Evolutionary conservation across 176 grass and related monocot species (phyloP).

Genomic region (Miscanthus lutarioriparius): DNA sequence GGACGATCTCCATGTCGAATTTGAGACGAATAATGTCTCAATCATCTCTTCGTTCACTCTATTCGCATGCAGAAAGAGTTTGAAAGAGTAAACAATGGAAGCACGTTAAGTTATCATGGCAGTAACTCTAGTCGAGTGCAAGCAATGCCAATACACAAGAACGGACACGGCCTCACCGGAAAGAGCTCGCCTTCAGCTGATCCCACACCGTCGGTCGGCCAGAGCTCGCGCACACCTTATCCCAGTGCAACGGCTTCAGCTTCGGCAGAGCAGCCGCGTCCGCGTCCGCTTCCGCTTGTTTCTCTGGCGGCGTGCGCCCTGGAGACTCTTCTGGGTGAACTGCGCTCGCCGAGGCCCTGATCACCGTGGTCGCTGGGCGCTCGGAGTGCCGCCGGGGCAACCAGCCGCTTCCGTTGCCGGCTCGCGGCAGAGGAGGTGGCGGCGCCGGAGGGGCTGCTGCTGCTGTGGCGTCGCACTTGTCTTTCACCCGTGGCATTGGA

Average conservation of each 20-base stretch:
- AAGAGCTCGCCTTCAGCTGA: conserved; percentile 75
- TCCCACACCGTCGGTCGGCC: conserved; percentile 77
- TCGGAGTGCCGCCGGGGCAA: conserved; percentile 37
- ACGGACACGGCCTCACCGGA: conserved; percentile 42
- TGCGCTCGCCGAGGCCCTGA: conserved; percentile 43
- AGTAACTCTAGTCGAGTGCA: not conserved
- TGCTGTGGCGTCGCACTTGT: not conserved
- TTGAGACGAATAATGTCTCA: conserved; percentile 71
- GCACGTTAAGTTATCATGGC: not conserved
- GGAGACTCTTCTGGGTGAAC: conserved; percentile 39
- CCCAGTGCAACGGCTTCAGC: conserved; percentile 80
- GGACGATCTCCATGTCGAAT: conserved; percentile 47
- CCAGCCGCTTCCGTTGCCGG: conserved; percentile 58
- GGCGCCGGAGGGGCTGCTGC: conserved; percentile 32
- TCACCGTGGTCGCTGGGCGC: conserved; percentile 41
- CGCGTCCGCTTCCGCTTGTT: not conserved
- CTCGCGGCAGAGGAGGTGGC: conserved; percentile 37
- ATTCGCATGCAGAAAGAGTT: not conserved
- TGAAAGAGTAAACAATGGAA: no score
- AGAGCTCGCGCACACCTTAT: conserved; percentile 71
- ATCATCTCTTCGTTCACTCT: conserved; percentile 85
- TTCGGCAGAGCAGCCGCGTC: conserved; percentile 37
- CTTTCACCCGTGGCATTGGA: conserved; percentile 37
- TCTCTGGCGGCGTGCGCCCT: not conserved
- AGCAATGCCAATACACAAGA: not conserved